These are phyloP conservation scores for Sanghuangporus weigelae DNA, from an alignment of 1,284 basidiomycete species.

Conservation along the genomic window DNA sequence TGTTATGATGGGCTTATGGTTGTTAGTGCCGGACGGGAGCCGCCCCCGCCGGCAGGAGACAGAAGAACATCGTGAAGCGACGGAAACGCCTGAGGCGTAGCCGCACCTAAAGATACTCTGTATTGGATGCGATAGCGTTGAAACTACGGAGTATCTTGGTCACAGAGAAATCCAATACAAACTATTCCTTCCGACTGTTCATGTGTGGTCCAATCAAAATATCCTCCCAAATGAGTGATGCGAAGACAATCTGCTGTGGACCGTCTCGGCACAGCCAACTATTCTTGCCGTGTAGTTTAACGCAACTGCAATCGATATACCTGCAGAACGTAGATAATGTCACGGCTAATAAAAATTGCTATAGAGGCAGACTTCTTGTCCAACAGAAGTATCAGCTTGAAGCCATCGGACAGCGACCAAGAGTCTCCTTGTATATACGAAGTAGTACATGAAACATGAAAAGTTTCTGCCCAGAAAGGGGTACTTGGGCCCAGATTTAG, in stretches of 20 bases:
- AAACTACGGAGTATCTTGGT: too few relatives aligned
- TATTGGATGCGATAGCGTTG: too few relatives aligned
- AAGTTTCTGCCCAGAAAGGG: too few relatives aligned
- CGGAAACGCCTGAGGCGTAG: background rate
- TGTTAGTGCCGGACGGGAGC: background rate
- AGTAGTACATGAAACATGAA: too few relatives aligned
- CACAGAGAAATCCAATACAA: background rate
- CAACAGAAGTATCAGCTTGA: too few relatives aligned
- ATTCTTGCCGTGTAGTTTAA: slow-evolving; percentile 66
- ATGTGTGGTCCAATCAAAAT: slow-evolving; percentile 55
- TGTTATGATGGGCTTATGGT: slow-evolving; percentile 7
- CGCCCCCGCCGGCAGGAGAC: background rate
- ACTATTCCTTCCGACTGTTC: background rate
- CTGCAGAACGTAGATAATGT: slow-evolving; percentile 58
- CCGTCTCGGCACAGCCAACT: slow-evolving; percentile 18
- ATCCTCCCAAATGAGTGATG: slow-evolving; percentile 36
- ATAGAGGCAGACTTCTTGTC: too few relatives aligned
- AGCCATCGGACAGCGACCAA: too few relatives aligned
- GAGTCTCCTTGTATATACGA: too few relatives aligned
- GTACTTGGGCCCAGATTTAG: too few relatives aligned
- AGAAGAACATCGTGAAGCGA: background rate
- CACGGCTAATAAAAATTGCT: slow-evolving; percentile 41
- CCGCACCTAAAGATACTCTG: too few relatives aligned
- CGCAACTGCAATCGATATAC: slow-evolving; percentile 39
- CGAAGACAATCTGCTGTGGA: slow-evolving; percentile 52